phyloP scores from a whole-genome alignment of 495 filamentous ascomycete genomes.

The Terfezia boudieri region DNA sequence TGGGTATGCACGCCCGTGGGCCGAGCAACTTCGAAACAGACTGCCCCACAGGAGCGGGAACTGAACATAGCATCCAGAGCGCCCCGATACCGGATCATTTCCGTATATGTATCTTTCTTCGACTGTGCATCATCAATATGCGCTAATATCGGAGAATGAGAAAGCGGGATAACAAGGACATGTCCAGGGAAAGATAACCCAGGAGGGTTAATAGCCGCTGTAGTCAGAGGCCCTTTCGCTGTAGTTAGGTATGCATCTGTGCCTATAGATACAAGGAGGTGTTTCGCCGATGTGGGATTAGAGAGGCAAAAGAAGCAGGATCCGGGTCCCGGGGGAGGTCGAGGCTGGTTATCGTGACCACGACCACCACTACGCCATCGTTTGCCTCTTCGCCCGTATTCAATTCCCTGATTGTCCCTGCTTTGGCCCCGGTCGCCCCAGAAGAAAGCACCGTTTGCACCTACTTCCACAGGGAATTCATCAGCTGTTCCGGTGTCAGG shows the following conservation, averaged over 20 bases:
- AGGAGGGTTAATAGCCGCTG: constrained; percentile 35
- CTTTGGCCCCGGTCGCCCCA: constrained; percentile 12
- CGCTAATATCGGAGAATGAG: constrained; percentile 46
- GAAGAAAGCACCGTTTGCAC: constrained; percentile 11
- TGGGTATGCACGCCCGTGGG: constrained; percentile 59
- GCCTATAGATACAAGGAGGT: constrained; percentile 75
- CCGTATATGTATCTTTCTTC: constrained; percentile 34
- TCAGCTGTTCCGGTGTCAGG: constrained; percentile 35
- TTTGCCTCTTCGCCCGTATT: constrained; percentile 26
- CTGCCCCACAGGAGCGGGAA: constrained; percentile 42
- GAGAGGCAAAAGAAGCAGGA: constrained; percentile 89
- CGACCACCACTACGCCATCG: constrained; percentile 26
- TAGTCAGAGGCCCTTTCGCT: constrained; percentile 72
- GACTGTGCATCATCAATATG: constrained; percentile 35
- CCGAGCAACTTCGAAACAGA: constrained; percentile 80
- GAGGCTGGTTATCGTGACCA: constrained; percentile 18
- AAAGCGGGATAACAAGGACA: constrained; percentile 73
- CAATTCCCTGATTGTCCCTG: constrained; percentile 7
- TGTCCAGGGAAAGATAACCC: constrained; percentile 56
- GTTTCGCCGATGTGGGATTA: constrained; percentile 56
- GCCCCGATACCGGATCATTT: constrained; percentile 60
- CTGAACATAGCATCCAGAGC: constrained; percentile 48
- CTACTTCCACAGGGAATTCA: constrained; percentile 32
- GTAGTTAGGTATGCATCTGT: constrained; percentile 69
- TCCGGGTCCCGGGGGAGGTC: constrained; percentile 25